Conservation (phyloP, 106 monocot genomes). For the Phalaenopsis aphrodite region DNA sequence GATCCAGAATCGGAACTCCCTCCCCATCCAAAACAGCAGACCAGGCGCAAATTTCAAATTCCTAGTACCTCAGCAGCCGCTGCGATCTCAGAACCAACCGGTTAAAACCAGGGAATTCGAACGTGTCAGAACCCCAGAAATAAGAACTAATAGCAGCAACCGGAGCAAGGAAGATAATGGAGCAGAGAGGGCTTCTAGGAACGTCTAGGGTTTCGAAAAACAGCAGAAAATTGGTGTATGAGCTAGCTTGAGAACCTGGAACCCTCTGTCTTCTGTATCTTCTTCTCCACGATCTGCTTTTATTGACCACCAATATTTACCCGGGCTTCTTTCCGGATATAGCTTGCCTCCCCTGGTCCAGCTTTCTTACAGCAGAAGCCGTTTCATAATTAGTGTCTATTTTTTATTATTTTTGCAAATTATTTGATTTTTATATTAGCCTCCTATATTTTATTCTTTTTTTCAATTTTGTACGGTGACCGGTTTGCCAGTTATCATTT, state of each 20-base stretch:
- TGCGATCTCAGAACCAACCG: slow-evolving; percentile 2
- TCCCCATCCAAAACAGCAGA: not conserved
- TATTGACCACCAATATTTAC: not conserved
- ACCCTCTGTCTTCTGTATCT: not conserved
- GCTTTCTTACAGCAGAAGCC: not conserved
- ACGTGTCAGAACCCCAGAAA: not conserved
- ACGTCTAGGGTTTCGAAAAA: slow-evolving; percentile 4
- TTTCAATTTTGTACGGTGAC: too few relatives aligned
- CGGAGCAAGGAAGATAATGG: not conserved
- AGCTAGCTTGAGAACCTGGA: not conserved
- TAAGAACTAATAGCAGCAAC: not conserved
- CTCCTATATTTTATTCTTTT: too few relatives aligned
- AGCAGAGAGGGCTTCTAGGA: not conserved
- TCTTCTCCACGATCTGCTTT: not conserved
- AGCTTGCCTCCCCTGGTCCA: not conserved
- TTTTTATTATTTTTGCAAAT: not conserved
- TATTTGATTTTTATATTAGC: not conserved
- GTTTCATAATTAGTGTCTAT: not conserved
- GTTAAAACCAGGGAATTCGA: not conserved
- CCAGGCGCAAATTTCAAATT: not conserved
- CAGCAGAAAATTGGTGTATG: slow-evolving; percentile 1
- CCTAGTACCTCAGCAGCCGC: not conserved
- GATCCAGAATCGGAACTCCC: slow-evolving; percentile 7
- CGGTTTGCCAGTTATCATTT: too few relatives aligned
- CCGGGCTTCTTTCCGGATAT: not conserved